These are phyloP conservation scores for Phaeoacremonium minimum DNA, from an alignment of 2,329 filamentous ascomycete genomes.

Conservation along the genomic window DNA sequence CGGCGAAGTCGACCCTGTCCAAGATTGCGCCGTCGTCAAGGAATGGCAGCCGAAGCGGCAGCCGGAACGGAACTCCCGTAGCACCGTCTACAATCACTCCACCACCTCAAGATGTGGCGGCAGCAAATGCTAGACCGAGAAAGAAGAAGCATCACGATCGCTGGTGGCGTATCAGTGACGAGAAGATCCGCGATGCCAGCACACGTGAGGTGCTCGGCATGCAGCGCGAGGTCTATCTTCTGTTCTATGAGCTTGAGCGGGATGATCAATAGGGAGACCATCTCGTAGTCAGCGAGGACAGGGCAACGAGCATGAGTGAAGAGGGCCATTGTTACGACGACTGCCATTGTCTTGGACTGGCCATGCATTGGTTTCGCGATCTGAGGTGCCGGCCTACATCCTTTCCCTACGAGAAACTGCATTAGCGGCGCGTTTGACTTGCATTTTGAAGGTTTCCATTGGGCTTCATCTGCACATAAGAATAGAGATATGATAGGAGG, in stretches of 20 bases:
- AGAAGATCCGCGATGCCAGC: slow-evolving; percentile 92
- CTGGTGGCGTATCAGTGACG: slow-evolving; percentile 98
- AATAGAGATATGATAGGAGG: no score
- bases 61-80: slow-evolving; percentile 10
- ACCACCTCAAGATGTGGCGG: slow-evolving; percentile 13
- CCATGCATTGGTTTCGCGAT: no score
- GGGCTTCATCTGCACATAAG: no score
- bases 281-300: neutral
- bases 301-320: no score
- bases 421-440: no score
- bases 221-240: slow-evolving; percentile 91
- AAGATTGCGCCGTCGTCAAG: slow-evolving; percentile 35
- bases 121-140: slow-evolving; percentile 22
- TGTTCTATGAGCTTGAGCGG: slow-evolving; percentile 88
- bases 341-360: no score
- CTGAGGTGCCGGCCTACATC: no score
- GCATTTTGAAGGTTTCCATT: no score
- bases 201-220: slow-evolving; percentile 86
- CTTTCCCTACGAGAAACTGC: no score
- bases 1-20: slow-evolving; percentile 50
- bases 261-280: slow-evolving; percentile 13
- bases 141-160: slow-evolving; percentile 60
- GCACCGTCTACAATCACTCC: slow-evolving; percentile 2
- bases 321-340: no score
- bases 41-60: slow-evolving; percentile 20